These are phyloP conservation scores for Antitrichia curtipendula DNA, from an alignment of 225 moss, liverwort and hornwort genomes.

Conservation along the genomic window DNA sequence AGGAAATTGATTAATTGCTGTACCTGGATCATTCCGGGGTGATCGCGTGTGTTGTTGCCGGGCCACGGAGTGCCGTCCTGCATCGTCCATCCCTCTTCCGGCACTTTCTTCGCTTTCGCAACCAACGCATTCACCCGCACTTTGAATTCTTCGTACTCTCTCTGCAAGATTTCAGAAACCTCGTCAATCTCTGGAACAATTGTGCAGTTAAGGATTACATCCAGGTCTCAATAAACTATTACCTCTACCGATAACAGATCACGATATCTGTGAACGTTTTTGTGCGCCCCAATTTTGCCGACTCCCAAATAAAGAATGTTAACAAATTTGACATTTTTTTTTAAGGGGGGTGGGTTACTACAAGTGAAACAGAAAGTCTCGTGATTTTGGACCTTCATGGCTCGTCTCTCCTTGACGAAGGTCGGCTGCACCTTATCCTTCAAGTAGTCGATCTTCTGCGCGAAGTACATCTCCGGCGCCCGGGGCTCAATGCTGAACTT, in stretches of 20 bases:
- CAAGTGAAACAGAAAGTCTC: not conserved
- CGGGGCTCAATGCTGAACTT: constrained; percentile 84
- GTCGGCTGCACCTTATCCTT: constrained; percentile 95
- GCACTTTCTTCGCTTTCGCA: constrained; percentile 82
- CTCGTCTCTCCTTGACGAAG: constrained; percentile 85
- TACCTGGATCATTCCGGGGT: constrained; percentile 92
- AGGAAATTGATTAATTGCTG: not conserved
- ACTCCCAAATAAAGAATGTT: not conserved
- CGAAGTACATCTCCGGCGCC: constrained; percentile 91
- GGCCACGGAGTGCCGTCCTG: constrained; percentile 96
- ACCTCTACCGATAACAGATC: not conserved
- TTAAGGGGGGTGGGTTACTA: no score
- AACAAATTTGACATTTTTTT: not conserved
- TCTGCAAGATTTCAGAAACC: constrained; percentile 12
- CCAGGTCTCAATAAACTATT: no score
- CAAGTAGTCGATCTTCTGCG: constrained; percentile 84
- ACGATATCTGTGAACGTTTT: not conserved
- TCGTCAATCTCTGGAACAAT: not conserved
- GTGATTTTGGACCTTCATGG: constrained; percentile 56
- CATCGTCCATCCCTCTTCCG: constrained; percentile 96
- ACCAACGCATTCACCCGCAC: constrained; percentile 82
- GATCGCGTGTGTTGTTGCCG: constrained; percentile 76
- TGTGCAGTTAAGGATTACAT: not conserved
- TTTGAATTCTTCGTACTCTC: constrained; percentile 92
- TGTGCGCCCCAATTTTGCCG: not conserved